Evolutionary conservation across 177 flowering plant genomes (phyloP).

Genomic region (Vitis hybrid): DNA sequence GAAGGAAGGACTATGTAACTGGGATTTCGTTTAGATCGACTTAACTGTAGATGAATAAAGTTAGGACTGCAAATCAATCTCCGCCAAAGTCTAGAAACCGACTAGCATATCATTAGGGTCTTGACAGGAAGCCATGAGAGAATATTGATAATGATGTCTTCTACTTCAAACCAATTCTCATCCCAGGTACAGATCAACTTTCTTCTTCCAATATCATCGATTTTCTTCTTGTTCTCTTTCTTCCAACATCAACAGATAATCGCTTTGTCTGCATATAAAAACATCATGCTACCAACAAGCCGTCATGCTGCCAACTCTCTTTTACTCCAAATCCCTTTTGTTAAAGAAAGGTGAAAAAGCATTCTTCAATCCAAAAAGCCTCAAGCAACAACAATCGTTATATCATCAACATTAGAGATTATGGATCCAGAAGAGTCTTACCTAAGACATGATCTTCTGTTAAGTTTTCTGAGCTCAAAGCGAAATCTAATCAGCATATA

Average conservation of each 20-base stretch:
- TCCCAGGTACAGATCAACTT: neutral
- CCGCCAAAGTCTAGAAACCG: neutral
- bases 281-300: too few species aligned
- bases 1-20: slow-evolving; percentile 4
- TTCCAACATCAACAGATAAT: neutral
- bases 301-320: too few species aligned
- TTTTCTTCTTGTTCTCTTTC: neutral
- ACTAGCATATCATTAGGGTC: neutral
- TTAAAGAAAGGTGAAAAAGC: too few species aligned
- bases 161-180: neutral
- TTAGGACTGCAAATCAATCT: neutral
- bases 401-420: too few species aligned
- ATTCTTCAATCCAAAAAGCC: too few species aligned
- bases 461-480: too few species aligned
- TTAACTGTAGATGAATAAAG: neutral
- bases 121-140: neutral
- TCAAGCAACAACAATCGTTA: too few species aligned
- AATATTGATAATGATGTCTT: slow-evolving; percentile 3
- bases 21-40: neutral
- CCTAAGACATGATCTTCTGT: too few species aligned
- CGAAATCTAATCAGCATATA: too few species aligned
- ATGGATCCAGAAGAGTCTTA: too few species aligned
- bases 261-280: neutral
- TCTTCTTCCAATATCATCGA: neutral
- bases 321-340: too few species aligned